Conservation (phyloP, 2,329 filamentous ascomycete species). For the Aquanectria penicillioides region DNA sequence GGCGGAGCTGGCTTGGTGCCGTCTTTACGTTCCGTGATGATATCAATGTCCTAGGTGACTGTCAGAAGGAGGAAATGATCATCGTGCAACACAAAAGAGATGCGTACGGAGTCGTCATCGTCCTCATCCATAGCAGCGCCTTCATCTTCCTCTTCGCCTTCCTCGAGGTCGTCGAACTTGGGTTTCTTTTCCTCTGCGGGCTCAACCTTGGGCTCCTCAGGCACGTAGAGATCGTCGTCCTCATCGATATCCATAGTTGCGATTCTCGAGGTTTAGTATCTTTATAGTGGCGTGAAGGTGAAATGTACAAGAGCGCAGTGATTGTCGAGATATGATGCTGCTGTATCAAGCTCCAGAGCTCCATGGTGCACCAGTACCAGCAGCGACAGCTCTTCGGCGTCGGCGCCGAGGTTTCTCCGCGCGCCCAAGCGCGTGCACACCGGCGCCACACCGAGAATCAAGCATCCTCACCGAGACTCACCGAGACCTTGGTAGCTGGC, state of each 20-base stretch:
- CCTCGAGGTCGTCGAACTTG: conserved; percentile 66
- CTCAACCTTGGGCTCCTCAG: conserved; percentile 62
- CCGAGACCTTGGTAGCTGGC: conserved; percentile 22
- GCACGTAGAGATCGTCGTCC: conserved; percentile 74
- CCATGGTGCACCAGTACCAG: conserved; percentile 27
- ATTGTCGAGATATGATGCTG: conserved; percentile 26
- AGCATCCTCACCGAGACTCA: conserved; percentile 28
- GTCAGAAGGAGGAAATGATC: conserved; percentile 8
- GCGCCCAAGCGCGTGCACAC: conserved; percentile 25
- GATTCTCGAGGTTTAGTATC: conserved; percentile 1
- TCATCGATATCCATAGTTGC: conserved; percentile 72
- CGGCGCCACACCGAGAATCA: conserved; percentile 16
- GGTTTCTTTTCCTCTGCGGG: conserved; percentile 43
- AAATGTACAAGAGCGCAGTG: neutral
- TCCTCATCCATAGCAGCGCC: conserved; percentile 70
- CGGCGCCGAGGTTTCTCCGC: conserved; percentile 45
- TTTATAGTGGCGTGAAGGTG: neutral
- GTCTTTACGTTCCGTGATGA: conserved; percentile 74
- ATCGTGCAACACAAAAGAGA: neutral
- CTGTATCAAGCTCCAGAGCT: conserved; percentile 28
- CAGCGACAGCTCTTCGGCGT: conserved; percentile 25
- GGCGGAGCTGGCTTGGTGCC: conserved; percentile 68
- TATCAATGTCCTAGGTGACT: conserved; percentile 68
- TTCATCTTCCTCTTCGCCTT: conserved; percentile 72
- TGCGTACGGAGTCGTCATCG: conserved; percentile 56